A percentile compares a stretch with the other conserved stretches of the same genome.
phyloP scores from a whole-genome alignment of 768 basidiomycete species.

The Mycena indigotica region DNA sequence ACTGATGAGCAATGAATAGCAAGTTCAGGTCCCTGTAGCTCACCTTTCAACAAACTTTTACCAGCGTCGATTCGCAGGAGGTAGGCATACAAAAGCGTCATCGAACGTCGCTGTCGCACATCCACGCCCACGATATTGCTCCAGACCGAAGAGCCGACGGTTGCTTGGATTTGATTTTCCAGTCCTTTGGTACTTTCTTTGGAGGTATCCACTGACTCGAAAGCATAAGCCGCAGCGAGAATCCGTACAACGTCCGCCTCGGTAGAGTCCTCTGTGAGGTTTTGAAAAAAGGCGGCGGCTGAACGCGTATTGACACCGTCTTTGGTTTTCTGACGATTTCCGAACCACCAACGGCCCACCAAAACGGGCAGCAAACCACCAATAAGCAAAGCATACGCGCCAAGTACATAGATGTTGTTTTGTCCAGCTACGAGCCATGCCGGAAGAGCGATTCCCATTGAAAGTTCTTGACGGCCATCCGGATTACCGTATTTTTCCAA shows the following conservation, averaged over 20 bases:
- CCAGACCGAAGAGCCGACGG: conserved; percentile 57
- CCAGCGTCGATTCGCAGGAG: conserved; percentile 67
- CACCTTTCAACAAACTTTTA: conserved; percentile 63
- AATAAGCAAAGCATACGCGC: conserved; percentile 83
- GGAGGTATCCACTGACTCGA: conserved; percentile 45
- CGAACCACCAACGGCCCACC: conserved; percentile 98
- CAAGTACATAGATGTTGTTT: conserved; percentile 91
- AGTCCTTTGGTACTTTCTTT: conserved; percentile 40
- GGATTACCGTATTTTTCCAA: conserved; percentile 89
- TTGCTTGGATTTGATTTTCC: conserved; percentile 52
- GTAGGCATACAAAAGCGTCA: conserved; percentile 83
- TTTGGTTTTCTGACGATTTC: conserved; percentile 84
- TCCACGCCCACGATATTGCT: conserved; percentile 44
- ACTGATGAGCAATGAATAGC: not conserved
- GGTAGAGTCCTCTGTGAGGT: conserved; percentile 75
- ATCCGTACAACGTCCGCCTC: conserved; percentile 73
- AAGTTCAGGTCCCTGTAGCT: too few relatives aligned
- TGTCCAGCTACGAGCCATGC: conserved; percentile 90
- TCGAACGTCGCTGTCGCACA: conserved; percentile 52
- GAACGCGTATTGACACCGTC: conserved; percentile 84
- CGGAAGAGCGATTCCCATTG: conserved; percentile 94
- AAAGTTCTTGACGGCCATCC: conserved; percentile 92
- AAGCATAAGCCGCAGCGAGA: conserved; percentile 65
- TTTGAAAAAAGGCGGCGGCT: conserved; percentile 87
- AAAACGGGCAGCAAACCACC: conserved; percentile 84